Conservation (phyloP, 768 basidiomycete genomes). For the Auricularia sp. region DNA sequence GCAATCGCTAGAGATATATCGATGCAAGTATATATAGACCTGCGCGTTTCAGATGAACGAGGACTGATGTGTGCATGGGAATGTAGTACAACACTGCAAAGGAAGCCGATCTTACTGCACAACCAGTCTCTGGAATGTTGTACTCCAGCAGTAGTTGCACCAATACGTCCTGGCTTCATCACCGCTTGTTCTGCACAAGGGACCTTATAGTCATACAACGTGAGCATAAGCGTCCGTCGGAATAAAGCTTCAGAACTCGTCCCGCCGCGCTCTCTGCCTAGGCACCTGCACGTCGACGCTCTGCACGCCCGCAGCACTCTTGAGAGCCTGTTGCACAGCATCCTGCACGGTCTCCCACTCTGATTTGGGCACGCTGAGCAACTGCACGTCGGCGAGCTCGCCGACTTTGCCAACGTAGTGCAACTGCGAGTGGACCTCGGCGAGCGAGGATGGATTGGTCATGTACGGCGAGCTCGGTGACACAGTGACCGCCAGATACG, state of each 20-base stretch:
- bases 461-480: constrained; percentile 25
- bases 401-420: constrained; percentile 34
- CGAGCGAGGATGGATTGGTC: constrained; percentile 23
- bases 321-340: constrained; percentile 22
- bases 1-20: too few relatives aligned
- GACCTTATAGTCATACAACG: background rate
- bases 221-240: background rate
- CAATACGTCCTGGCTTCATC: too few relatives aligned
- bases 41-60: too few relatives aligned
- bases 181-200: too few relatives aligned
- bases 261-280: background rate
- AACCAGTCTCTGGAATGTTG: too few relatives aligned
- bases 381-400: constrained; percentile 32
- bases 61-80: too few relatives aligned
- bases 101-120: too few relatives aligned
- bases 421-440: constrained; percentile 25
- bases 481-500: constrained; percentile 36
- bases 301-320: constrained; percentile 21
- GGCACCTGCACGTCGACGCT: constrained; percentile 31
- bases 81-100: too few relatives aligned
- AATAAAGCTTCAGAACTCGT: background rate
- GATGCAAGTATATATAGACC: too few relatives aligned
- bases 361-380: constrained; percentile 33
- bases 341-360: constrained; percentile 29
- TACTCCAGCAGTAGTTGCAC: too few relatives aligned